A percentile compares a stretch with the other conserved stretches of the same genome.
Conservation (phyloP, 2,329 filamentous ascomycete genomes). For the Tolypocladium tundrense region DNA sequence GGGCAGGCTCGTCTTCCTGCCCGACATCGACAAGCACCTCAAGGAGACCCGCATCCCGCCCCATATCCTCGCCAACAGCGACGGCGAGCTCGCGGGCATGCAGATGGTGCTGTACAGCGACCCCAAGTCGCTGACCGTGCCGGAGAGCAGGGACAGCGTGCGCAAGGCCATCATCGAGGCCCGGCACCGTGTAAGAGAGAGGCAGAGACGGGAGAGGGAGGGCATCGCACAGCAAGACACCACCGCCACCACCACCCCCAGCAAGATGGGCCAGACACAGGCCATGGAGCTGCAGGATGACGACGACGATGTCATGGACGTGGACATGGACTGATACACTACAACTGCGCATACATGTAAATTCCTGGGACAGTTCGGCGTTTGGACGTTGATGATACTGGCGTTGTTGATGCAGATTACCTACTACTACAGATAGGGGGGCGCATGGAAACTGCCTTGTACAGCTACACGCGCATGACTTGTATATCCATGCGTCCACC, state of each 20-base stretch:
- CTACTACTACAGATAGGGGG: not conserved
- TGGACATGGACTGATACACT: conserved; percentile 46
- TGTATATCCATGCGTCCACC: not conserved
- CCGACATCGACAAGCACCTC: conserved; percentile 77
- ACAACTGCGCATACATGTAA: not conserved
- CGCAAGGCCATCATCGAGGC: conserved; percentile 77
- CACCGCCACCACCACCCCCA: not conserved
- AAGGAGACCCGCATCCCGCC: conserved; percentile 58
- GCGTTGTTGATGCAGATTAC: not conserved
- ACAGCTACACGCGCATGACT: not conserved
- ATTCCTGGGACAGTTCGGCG: not conserved
- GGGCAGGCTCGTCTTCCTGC: conserved; percentile 64
- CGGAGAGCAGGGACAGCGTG: conserved; percentile 66
- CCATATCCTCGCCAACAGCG: conserved; percentile 49
- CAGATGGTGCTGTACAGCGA: conserved; percentile 79
- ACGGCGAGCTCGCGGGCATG: conserved; percentile 48
- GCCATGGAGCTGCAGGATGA: conserved; percentile 11
- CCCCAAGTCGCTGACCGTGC: conserved; percentile 64
- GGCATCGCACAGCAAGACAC: conserved; percentile 4
- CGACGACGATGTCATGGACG: conserved; percentile 56
- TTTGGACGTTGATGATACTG: not conserved
- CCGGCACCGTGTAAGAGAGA: conserved; percentile 55
- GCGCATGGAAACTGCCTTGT: not conserved
- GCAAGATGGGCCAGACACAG: not conserved
- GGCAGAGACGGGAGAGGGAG: conserved; percentile 33